These are phyloP conservation scores for Chaetoscypha palmicola DNA, from an alignment of 2,329 filamentous ascomycete species.

Conservation along the genomic window DNA sequence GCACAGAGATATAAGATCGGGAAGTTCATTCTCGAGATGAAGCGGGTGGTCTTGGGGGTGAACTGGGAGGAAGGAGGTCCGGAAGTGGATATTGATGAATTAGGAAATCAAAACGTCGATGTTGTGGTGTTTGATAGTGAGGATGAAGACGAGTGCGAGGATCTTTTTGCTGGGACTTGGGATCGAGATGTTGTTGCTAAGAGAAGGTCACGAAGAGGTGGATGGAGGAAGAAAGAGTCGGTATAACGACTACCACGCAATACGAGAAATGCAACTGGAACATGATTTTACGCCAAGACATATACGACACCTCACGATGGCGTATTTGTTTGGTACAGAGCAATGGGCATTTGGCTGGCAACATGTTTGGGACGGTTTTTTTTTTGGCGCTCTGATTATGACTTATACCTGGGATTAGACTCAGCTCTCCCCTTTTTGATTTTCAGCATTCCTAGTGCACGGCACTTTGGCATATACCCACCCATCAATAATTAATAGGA, in stretches of 20 bases:
- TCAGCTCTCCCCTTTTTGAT: background rate
- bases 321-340: too few species aligned
- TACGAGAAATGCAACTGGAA: too few species aligned
- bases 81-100: slow-evolving; percentile 16
- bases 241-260: background rate
- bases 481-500: too few species aligned
- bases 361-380: background rate
- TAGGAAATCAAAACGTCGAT: slow-evolving; percentile 45
- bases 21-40: slow-evolving; percentile 60
- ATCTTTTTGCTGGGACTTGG: slow-evolving; percentile 57
- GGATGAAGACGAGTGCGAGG: slow-evolving; percentile 61
- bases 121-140: slow-evolving; percentile 53
- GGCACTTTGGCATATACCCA: too few species aligned
- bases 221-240: slow-evolving; percentile 10
- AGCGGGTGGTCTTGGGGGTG: slow-evolving; percentile 45
- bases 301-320: too few species aligned
- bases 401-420: background rate
- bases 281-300: too few species aligned
- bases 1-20: slow-evolving; percentile 61
- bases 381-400: background rate
- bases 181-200: slow-evolving; percentile 38
- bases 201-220: slow-evolving; percentile 23
- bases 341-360: background rate
- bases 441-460: background rate
- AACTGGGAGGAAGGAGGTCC: slow-evolving; percentile 44